These are phyloP conservation scores for Cystobasidium pallidum DNA, from an alignment of 1,284 basidiomycete species.

Conservation along the genomic window DNA sequence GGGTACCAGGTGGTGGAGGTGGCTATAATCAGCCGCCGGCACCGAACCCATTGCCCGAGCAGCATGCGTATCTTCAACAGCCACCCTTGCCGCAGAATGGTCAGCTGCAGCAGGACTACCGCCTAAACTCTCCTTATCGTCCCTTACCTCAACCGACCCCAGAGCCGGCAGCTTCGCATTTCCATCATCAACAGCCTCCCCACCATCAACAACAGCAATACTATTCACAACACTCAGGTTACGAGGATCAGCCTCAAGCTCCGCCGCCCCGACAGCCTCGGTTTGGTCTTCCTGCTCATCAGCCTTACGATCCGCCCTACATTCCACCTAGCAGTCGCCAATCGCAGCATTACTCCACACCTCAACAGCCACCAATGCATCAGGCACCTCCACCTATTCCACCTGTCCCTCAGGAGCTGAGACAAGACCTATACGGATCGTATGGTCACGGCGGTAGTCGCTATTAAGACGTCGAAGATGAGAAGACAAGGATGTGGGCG, in stretches of 20 bases:
- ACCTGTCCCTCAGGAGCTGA: conserved; percentile 29
- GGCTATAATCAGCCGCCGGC: not conserved
- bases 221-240: not conserved
- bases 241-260: conserved; percentile 1
- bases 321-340: conserved; percentile 16
- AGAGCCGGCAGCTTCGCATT: not conserved
- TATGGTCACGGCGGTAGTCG: not conserved
- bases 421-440: conserved; percentile 14
- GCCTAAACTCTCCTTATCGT: conserved; percentile 32
- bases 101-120: conserved; percentile 29
- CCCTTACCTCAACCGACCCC: conserved; percentile 35
- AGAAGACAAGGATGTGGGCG: not conserved
- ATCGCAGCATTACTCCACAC: not conserved
- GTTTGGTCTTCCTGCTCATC: conserved; percentile 39
- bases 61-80: conserved; percentile 7
- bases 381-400: conserved; percentile 29
- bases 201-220: conserved; percentile 3
- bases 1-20: not conserved
- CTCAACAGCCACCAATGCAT: not conserved
- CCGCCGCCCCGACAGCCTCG: conserved; percentile 34
- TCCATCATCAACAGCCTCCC: not conserved
- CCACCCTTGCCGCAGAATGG: not conserved
- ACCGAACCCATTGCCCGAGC: not conserved
- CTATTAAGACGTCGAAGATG: not conserved
- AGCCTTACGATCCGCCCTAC: conserved; percentile 37